phyloP scores from a whole-genome alignment of 192 early-diverging fungal genomes.

The Linnemannia exigua region DNA sequence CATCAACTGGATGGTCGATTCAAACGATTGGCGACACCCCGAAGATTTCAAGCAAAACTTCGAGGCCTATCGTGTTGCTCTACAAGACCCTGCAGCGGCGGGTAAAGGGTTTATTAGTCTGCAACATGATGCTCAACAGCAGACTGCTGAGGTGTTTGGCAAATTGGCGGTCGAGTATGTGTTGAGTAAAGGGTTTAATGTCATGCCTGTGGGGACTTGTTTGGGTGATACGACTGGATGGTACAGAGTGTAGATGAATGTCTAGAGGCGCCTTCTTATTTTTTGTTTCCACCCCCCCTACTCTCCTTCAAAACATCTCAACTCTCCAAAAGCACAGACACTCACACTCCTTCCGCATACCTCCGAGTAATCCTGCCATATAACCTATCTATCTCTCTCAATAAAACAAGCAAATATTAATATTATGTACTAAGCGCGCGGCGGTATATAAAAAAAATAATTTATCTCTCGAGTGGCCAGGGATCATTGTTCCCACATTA shows the following conservation, averaged over 20 bases:
- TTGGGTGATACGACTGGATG: slow-evolving; percentile 46
- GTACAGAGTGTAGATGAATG: slow-evolving; percentile 20
- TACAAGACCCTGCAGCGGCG: slow-evolving; percentile 4
- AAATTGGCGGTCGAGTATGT: slow-evolving; percentile 61
- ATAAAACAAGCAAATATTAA: not conserved
- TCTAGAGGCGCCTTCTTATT: too few relatives aligned
- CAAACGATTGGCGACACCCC: slow-evolving; percentile 54
- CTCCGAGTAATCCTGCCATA: not conserved
- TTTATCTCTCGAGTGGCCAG: too few relatives aligned
- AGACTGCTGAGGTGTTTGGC: slow-evolving; percentile 53
- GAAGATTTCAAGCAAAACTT: slow-evolving; percentile 9
- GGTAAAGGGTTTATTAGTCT: slow-evolving; percentile 42
- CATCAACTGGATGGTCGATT: slow-evolving; percentile 61
- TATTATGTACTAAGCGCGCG: too few relatives aligned
- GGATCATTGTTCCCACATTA: too few relatives aligned
- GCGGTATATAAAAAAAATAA: too few relatives aligned
- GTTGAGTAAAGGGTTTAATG: slow-evolving; percentile 53
- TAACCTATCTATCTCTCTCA: not conserved
- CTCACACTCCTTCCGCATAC: too few relatives aligned
- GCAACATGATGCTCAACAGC: slow-evolving; percentile 59
- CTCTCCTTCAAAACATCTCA: not conserved
- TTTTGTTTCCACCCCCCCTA: not conserved
- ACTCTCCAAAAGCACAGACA: not conserved
- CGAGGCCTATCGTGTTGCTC: slow-evolving; percentile 10
- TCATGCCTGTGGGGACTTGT: slow-evolving; percentile 62